Percentiles rank a stretch among this genome's conserved stretches.
Evolutionary conservation across 176 grass and related monocot genomes (phyloP).

Genomic region (Echinochloa phyllopogon): DNA sequence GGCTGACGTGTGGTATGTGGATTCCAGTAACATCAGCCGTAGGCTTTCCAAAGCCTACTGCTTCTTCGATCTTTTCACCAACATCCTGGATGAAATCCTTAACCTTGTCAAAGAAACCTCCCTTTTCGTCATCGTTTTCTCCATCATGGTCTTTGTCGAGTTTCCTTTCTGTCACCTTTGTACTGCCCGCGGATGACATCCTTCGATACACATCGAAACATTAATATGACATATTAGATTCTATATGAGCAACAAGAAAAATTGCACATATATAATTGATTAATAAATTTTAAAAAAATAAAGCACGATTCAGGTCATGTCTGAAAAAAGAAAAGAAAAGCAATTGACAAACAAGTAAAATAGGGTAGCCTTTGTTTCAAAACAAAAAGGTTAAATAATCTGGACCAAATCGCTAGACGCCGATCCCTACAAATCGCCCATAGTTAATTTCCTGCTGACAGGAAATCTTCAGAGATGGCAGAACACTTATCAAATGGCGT

Average conservation of each 20-base stretch:
- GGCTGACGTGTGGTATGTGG: slow-evolving; percentile 66
- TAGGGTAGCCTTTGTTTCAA: no score
- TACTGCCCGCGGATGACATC: slow-evolving; percentile 57
- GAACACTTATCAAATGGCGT: background rate
- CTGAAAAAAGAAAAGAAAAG: no score
- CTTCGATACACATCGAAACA: background rate
- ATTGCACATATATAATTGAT: background rate
- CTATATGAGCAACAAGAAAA: background rate
- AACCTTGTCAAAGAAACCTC: slow-evolving; percentile 66
- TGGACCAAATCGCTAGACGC: background rate
- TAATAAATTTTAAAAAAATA: background rate
- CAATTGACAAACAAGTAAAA: no score
- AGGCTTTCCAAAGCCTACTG: slow-evolving; percentile 64
- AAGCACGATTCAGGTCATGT: no score
- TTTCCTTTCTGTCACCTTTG: slow-evolving; percentile 50
- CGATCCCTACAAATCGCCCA: no score
- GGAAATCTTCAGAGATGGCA: background rate
- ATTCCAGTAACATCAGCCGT: slow-evolving; percentile 53
- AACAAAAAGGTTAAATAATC: background rate
- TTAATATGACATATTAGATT: background rate
- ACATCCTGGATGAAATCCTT: slow-evolving; percentile 82
- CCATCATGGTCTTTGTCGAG: slow-evolving; percentile 26
- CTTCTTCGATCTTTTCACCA: slow-evolving; percentile 76
- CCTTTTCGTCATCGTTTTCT: slow-evolving; percentile 30
- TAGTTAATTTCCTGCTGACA: background rate